Conservation (phyloP, 164 flowering plant genomes). For the Annona squamosa region DNA sequence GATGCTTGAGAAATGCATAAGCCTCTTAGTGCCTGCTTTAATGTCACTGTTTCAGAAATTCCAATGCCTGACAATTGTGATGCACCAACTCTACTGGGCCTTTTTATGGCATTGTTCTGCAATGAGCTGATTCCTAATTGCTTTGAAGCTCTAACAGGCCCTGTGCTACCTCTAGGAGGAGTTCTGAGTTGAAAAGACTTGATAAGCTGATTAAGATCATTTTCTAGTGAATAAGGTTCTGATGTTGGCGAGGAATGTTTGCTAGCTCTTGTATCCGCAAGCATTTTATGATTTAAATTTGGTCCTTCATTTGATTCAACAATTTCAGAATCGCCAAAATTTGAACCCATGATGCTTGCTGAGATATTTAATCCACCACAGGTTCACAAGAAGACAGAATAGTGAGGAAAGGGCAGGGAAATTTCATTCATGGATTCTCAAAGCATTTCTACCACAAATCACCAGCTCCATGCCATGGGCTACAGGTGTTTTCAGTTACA, state of each 20-base stretch:
- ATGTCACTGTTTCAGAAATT: conserved; percentile 56
- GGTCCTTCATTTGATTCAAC: conserved; percentile 45
- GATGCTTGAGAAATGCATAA: conserved; percentile 87
- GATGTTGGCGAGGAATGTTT: conserved; percentile 16
- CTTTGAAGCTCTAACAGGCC: conserved; percentile 11
- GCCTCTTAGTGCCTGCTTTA: conserved; percentile 91
- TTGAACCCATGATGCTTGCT: conserved; percentile 26
- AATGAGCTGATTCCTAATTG: conserved; percentile 25
- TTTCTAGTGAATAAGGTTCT: conserved; percentile 40
- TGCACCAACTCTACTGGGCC: conserved; percentile 48
- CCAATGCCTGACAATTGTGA: conserved; percentile 61
- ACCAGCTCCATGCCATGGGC: too few species aligned
- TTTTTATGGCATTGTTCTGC: conserved; percentile 52
- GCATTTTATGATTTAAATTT: conserved; percentile 15
- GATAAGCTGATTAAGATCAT: conserved; percentile 60
- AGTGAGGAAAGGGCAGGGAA: neutral
- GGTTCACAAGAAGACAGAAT: neutral
- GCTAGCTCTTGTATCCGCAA: conserved; percentile 19
- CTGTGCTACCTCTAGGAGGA: conserved; percentile 19
- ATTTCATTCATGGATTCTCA: too few species aligned
- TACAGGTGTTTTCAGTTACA: too few species aligned
- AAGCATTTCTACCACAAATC: too few species aligned
- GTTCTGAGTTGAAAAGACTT: conserved; percentile 42
- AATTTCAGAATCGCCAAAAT: conserved; percentile 47
- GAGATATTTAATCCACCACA: neutral